Conservation (phyloP, 345 rosid species). For the Salix udensis region DNA sequence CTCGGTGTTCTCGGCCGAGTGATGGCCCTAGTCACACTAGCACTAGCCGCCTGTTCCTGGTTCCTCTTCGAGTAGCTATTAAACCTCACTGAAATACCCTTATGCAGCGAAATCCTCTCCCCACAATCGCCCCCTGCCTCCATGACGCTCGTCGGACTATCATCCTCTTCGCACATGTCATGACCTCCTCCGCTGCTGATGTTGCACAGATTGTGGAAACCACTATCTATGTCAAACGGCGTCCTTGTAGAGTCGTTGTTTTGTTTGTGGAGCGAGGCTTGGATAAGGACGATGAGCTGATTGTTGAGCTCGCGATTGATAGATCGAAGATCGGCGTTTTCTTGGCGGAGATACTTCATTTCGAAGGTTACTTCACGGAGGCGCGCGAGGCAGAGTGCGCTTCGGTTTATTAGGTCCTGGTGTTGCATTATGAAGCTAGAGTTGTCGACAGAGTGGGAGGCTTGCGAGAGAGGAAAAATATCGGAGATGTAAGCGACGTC, state of each 20-base stretch:
- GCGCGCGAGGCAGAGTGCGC: conserved; percentile 31
- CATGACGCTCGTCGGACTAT: conserved; percentile 43
- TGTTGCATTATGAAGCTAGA: conserved; percentile 38
- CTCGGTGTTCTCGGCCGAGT: conserved; percentile 24
- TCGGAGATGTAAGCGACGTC: conserved; percentile 18
- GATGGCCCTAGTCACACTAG: conserved; percentile 14
- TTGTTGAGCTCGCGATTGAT: conserved; percentile 58
- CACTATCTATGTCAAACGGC: conserved; percentile 40
- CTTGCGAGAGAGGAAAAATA: not conserved
- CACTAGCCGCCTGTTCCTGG: conserved; percentile 13
- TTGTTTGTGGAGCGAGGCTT: conserved; percentile 35
- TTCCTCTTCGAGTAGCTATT: conserved; percentile 42
- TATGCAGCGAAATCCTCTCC: conserved; percentile 55
- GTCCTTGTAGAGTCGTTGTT: conserved; percentile 12
- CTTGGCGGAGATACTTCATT: conserved; percentile 53
- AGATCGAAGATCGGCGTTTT: conserved; percentile 55
- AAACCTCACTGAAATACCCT: conserved; percentile 72
- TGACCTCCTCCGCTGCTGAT: conserved; percentile 11
- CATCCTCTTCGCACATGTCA: conserved; percentile 15
- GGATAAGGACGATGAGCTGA: conserved; percentile 42
- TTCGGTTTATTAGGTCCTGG: conserved; percentile 50
- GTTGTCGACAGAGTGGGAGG: conserved; percentile 6
- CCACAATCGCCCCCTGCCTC: conserved; percentile 20
- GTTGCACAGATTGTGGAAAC: conserved; percentile 23
- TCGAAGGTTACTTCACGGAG: conserved; percentile 50